These are phyloP conservation scores for Gentiana straminea DNA, from an alignment of 257 asterid species.

Conservation along the genomic window DNA sequence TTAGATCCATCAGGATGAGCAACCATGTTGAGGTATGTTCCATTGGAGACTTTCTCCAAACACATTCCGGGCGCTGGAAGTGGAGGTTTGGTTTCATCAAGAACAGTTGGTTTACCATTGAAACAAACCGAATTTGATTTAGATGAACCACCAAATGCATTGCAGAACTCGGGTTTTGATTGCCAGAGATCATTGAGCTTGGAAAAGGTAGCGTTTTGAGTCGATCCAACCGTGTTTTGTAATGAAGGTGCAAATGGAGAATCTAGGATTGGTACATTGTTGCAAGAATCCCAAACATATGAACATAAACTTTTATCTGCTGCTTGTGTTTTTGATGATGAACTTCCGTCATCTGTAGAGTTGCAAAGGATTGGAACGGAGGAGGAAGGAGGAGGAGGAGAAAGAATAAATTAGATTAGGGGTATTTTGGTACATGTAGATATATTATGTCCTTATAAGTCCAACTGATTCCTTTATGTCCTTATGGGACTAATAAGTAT, in stretches of 20 bases:
- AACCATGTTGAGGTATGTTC: constrained; percentile 72
- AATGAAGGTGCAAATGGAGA: constrained; percentile 84
- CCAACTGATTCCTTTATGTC: too few species aligned
- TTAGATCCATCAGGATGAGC: constrained; percentile 91
- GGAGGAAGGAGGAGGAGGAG: too few species aligned
- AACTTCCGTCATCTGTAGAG: constrained; percentile 30
- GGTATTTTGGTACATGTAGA: too few species aligned
- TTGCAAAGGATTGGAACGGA: constrained; percentile 69
- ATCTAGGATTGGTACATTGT: constrained; percentile 33
- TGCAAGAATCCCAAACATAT: constrained; percentile 66
- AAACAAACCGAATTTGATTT: constrained; percentile 47
- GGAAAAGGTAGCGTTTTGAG: constrained; percentile 36
- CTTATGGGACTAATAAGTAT: too few species aligned
- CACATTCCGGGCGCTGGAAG: constrained; percentile 63
- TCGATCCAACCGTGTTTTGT: constrained; percentile 38
- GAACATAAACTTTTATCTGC: constrained; percentile 46
- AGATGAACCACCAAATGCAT: constrained; percentile 48
- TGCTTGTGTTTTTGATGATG: constrained; percentile 26
- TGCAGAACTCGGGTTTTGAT: constrained; percentile 58
- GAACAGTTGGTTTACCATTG: constrained; percentile 40
- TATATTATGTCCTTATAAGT: too few species aligned
- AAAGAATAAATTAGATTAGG: too few species aligned
- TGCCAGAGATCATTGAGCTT: constrained; percentile 77
- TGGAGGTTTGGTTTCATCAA: constrained; percentile 27
- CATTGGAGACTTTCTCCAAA: constrained; percentile 64